Percentiles rank a stretch among this genome's conserved stretches.
These are phyloP conservation scores for Phytophthora fragariaefolia DNA, from an alignment of 352 stramenopile genomes.

Conservation along the genomic window DNA sequence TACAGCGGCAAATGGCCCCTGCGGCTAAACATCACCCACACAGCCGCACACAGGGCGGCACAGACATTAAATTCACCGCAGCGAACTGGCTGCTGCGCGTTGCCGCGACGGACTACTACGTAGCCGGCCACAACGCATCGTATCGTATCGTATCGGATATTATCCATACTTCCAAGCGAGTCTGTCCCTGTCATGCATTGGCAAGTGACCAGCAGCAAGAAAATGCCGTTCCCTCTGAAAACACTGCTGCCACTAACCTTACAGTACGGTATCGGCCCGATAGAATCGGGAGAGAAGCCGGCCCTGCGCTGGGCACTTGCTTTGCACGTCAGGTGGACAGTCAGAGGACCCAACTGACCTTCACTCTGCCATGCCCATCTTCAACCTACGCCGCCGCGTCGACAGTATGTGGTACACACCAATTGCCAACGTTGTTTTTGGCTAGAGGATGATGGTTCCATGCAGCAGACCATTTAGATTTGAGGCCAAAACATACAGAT, in stretches of 20 bases:
- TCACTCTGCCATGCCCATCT: conserved; percentile 31
- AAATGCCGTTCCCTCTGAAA: too few relatives aligned
- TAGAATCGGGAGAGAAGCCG: neutral
- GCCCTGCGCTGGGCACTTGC: neutral
- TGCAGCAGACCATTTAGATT: too few relatives aligned
- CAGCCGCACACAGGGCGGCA: neutral
- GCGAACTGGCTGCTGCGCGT: conserved; percentile 1
- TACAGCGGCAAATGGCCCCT: neutral
- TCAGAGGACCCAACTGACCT: conserved; percentile 10
- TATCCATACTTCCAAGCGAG: neutral
- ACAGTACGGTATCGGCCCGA: too few relatives aligned
- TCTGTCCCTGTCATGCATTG: neutral
- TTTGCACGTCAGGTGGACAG: conserved; percentile 21
- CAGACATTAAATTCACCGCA: neutral
- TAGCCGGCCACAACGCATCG: neutral
- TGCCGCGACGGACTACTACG: neutral
- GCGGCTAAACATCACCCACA: neutral
- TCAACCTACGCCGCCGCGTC: conserved; percentile 21
- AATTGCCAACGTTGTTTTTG: too few relatives aligned
- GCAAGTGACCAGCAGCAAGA: neutral
- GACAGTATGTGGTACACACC: neutral
- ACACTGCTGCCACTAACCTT: too few relatives aligned
- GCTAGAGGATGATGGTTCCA: too few relatives aligned
- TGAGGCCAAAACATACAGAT: too few relatives aligned
- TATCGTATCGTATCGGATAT: neutral